Conservation (phyloP, 1,139 yeast genomes). For the Candida sp. region DNA sequence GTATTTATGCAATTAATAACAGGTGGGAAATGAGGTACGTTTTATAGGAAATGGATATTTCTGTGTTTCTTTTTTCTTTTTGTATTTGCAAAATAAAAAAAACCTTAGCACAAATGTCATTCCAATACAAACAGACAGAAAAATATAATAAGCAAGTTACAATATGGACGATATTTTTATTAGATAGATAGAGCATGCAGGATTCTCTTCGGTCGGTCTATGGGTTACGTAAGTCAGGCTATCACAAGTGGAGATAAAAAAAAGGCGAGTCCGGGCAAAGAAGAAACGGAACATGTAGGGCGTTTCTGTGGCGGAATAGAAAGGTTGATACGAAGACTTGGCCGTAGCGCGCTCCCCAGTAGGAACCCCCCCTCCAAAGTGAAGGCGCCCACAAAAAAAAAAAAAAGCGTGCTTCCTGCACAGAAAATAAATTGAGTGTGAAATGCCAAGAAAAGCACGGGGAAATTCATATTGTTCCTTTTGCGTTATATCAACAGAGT, state of each 20-base stretch:
- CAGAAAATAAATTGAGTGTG: too few species aligned
- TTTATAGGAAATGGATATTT: background rate
- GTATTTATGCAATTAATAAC: too few species aligned
- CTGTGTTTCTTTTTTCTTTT: too few species aligned
- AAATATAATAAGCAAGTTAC: background rate
- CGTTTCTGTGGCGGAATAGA: too few species aligned
- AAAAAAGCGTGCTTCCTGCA: too few species aligned
- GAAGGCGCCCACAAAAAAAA: too few species aligned
- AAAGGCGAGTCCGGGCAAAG: background rate
- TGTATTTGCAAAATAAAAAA: background rate
- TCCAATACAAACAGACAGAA: background rate
- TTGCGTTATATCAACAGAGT: background rate
- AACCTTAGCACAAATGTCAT: background rate
- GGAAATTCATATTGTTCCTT: background rate
- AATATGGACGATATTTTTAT: background rate
- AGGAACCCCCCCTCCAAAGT: too few species aligned
- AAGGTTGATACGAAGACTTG: too few species aligned
- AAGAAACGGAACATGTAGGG: too few species aligned
- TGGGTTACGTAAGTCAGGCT: too few species aligned
- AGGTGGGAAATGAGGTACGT: background rate
- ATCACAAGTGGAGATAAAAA: background rate
- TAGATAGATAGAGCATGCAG: background rate
- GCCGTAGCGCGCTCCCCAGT: too few species aligned
- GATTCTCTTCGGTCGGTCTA: background rate
- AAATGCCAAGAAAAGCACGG: slow-evolving; percentile 1